Conservation (phyloP, 2,329 filamentous ascomycete genomes). For the Cordyceps cicadae region DNA sequence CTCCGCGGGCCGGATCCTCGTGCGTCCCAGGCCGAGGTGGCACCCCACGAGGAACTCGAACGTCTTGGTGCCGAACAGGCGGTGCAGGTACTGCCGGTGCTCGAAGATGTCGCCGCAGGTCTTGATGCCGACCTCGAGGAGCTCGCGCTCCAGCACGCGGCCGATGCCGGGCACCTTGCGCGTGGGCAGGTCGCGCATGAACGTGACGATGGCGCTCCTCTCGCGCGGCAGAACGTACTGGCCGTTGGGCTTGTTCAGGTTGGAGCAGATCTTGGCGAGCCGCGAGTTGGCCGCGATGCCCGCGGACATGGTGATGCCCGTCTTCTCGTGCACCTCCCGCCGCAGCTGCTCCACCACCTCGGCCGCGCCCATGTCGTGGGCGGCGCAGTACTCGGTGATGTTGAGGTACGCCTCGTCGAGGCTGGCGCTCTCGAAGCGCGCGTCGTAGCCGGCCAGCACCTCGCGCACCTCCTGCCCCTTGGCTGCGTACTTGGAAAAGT, state of each 20-base stretch:
- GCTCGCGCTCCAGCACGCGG: constrained; percentile 82
- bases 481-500: constrained; percentile 82
- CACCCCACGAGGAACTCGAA: constrained; percentile 79
- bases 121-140: constrained; percentile 78
- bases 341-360: constrained; percentile 73
- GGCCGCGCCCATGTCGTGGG: constrained; percentile 59
- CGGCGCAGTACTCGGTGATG: constrained; percentile 74
- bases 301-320: constrained; percentile 82
- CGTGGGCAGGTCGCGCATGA: constrained; percentile 76
- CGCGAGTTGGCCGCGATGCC: constrained; percentile 91
- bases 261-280: constrained; percentile 90
- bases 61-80: constrained; percentile 84
- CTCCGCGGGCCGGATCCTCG: constrained; percentile 74
- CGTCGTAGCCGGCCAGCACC: constrained; percentile 79
- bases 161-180: constrained; percentile 95
- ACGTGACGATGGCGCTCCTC: constrained; percentile 66
- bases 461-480: constrained; percentile 84
- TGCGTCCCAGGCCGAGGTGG: constrained; percentile 79
- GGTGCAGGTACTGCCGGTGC: constrained; percentile 63
- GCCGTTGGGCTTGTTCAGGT: constrained; percentile 93
- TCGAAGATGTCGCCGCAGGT: constrained; percentile 82
- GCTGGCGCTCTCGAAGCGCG: constrained; percentile 84
- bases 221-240: constrained; percentile 73
- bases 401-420: constrained; percentile 97
- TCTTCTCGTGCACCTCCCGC: constrained; percentile 63